phyloP scores from a whole-genome alignment of 768 basidiomycete species.

The Myochromella boudieri region DNA sequence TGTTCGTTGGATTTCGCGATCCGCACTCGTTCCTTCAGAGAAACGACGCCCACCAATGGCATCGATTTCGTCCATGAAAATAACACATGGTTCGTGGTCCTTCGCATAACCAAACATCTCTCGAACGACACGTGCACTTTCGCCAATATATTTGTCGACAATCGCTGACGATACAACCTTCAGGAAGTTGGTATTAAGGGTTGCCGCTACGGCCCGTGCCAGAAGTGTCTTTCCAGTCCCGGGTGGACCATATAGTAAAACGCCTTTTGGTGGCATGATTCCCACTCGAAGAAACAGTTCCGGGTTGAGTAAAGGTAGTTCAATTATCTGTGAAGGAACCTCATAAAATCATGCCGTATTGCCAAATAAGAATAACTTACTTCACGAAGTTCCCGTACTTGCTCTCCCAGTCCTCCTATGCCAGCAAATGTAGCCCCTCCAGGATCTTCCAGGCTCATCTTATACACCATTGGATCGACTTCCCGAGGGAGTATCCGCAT shows the following conservation, averaged over 20 bases:
- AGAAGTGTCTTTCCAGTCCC: conserved; percentile 96
- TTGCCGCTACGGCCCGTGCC: conserved; percentile 94
- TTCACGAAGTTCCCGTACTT: conserved; percentile 95
- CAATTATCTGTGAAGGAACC: conserved; percentile 69
- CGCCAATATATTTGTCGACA: conserved; percentile 98
- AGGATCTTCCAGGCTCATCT: conserved; percentile 98
- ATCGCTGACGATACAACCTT: conserved; percentile 99
- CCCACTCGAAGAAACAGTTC: conserved; percentile 95
- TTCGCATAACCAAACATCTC: conserved; percentile 99
- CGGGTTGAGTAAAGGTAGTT: conserved; percentile 90
- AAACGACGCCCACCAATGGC: conserved; percentile 89
- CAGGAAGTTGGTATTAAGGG: conserved; percentile 92
- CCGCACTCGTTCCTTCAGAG: conserved; percentile 96
- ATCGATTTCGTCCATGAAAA: conserved; percentile 98
- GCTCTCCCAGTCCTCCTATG: conserved; percentile 93
- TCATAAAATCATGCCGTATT: not conserved
- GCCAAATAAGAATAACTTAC: conserved; percentile 38
- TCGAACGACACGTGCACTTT: conserved; percentile 91
- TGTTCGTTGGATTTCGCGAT: conserved; percentile 97
- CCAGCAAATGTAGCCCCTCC: conserved; percentile 95
- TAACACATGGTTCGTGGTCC: conserved; percentile 98
- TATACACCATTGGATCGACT: conserved; percentile 97
- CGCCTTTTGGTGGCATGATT: conserved; percentile 95
- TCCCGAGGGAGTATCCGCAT: conserved; percentile 98
- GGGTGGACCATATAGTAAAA: conserved; percentile 93